Percentiles rank a stretch among this genome's conserved stretches.
Conservation (phyloP, 352 stramenopile genomes). For the Salisapilia sapeloensis region DNA sequence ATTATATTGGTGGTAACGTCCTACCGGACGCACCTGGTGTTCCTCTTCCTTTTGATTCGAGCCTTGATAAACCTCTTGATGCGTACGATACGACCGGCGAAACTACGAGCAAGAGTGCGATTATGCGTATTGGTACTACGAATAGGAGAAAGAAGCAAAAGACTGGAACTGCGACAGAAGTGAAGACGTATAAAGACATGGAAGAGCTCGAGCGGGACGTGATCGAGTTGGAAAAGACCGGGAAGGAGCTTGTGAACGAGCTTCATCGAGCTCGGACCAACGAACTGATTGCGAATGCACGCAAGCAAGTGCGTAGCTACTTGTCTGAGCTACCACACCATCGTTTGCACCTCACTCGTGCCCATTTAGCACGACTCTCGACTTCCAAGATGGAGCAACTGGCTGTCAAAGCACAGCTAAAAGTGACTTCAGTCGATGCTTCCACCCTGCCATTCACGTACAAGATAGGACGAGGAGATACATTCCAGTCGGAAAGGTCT, state of each 20-base stretch:
- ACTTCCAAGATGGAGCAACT: too few relatives aligned
- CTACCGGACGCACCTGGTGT: constrained; percentile 10
- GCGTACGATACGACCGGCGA: constrained; percentile 18
- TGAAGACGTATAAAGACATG: too few relatives aligned
- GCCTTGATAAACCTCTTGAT: constrained; percentile 18
- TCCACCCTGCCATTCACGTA: constrained; percentile 16
- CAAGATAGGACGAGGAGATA: constrained; percentile 23
- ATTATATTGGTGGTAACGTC: constrained; percentile 14
- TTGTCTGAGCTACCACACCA: too few relatives aligned
- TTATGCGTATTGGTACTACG: too few relatives aligned
- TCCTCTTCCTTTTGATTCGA: constrained; percentile 11
- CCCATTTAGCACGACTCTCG: too few relatives aligned
- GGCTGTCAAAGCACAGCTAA: constrained; percentile 14
- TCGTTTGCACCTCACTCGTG: too few relatives aligned
- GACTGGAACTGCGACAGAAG: too few relatives aligned
- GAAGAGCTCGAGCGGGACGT: too few relatives aligned
- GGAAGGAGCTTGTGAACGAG: constrained; percentile 17
- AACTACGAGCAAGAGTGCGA: constrained; percentile 10
- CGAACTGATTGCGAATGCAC: constrained; percentile 14
- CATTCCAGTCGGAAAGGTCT: constrained; percentile 9
- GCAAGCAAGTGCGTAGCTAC: constrained; percentile 29
- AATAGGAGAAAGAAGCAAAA: too few relatives aligned
- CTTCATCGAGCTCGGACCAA: constrained; percentile 12
- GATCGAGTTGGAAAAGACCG: constrained; percentile 10
- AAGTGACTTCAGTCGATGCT: constrained; percentile 12